Evolutionary conservation across 495 filamentous ascomycete species (phyloP).

Genomic region (Gamarada debralockiae): DNA sequence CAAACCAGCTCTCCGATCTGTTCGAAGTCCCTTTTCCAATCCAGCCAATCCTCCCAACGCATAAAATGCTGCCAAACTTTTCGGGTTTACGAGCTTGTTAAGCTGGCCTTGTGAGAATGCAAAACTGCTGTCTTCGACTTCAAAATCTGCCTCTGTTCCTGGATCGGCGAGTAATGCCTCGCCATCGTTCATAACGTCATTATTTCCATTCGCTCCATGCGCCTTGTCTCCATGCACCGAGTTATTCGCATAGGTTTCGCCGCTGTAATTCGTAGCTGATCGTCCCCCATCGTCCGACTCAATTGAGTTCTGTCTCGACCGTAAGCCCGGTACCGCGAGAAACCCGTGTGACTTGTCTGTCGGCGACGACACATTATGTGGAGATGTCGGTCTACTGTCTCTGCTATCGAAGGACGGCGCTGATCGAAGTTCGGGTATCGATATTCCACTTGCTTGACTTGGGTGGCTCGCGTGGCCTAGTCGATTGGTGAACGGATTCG

Average conservation of each 20-base stretch:
- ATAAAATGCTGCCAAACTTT: slow-evolving; percentile 71
- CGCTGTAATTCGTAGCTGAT: slow-evolving; percentile 31
- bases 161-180: slow-evolving; percentile 59
- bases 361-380: slow-evolving; percentile 83
- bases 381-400: slow-evolving; percentile 80
- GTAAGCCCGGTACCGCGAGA: slow-evolving; percentile 44
- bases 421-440: slow-evolving; percentile 54
- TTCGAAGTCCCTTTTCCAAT: slow-evolving; percentile 71
- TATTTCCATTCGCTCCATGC: slow-evolving; percentile 29
- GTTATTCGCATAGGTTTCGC: slow-evolving; percentile 35
- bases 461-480: slow-evolving; percentile 11
- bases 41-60: slow-evolving; percentile 75
- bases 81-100: slow-evolving; percentile 76
- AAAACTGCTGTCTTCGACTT: slow-evolving; percentile 73
- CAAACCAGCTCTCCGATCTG: slow-evolving; percentile 62
- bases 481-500: slow-evolving; percentile 14
- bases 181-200: slow-evolving; percentile 44
- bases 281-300: slow-evolving; percentile 47
- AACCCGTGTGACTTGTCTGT: slow-evolving; percentile 42
- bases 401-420: slow-evolving; percentile 67
- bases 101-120: slow-evolving; percentile 80
- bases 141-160: slow-evolving; percentile 67
- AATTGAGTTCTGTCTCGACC: slow-evolving; percentile 50
- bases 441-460: slow-evolving; percentile 22
- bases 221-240: slow-evolving; percentile 24